Conservation (phyloP, 441 rosid species). For the Omphalea diandra region DNA sequence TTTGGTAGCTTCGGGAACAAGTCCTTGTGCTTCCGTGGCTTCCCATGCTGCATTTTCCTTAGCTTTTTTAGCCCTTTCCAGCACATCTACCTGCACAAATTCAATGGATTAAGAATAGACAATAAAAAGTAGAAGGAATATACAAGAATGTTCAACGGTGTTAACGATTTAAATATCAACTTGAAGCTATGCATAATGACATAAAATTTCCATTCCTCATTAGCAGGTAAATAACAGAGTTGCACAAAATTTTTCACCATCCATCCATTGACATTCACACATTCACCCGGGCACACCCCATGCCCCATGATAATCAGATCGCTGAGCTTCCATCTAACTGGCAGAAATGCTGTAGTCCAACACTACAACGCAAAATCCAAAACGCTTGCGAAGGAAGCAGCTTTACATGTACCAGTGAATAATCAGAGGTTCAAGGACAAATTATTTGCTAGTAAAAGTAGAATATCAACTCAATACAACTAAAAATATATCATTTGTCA, state of each 20-base stretch:
- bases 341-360: no score
- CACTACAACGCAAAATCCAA: no score
- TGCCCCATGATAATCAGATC: no score
- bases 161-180: not conserved
- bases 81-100: slow-evolving; percentile 62
- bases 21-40: slow-evolving; percentile 56
- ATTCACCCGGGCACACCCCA: no score
- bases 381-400: not conserved
- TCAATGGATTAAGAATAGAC: not conserved
- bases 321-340: no score
- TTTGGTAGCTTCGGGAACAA: slow-evolving; percentile 37
- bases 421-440: not conserved
- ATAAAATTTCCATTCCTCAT: not conserved
- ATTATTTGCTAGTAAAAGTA: not conserved
- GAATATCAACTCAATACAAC: no score
- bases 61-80: slow-evolving; percentile 76
- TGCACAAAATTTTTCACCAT: not conserved
- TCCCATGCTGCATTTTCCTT: slow-evolving; percentile 83
- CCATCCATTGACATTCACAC: not conserved
- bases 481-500: not conserved
- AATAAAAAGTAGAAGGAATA: no score
- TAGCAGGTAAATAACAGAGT: not conserved
- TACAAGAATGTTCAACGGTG: not conserved
- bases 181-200: not conserved
- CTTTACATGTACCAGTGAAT: not conserved